These are phyloP conservation scores for Ceratobasidium theobromae DNA, from an alignment of 1,284 basidiomycete genomes.

Conservation along the genomic window DNA sequence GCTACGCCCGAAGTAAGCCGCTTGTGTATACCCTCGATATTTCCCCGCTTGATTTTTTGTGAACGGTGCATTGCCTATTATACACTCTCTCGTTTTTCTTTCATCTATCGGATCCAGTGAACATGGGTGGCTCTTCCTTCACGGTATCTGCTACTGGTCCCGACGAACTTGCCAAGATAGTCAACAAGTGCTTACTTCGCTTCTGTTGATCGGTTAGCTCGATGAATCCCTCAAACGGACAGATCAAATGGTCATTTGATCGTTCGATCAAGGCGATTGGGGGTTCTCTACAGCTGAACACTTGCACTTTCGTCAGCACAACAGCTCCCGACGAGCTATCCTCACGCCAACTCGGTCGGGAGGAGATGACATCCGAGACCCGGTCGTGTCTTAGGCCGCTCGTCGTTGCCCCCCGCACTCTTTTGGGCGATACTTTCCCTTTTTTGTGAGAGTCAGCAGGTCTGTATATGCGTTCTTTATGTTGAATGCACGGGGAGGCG, in stretches of 20 bases:
- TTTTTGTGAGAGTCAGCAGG: neutral
- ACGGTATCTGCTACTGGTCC: neutral
- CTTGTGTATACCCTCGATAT: too few species aligned
- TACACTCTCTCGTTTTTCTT: neutral
- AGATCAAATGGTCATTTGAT: neutral
- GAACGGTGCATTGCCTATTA: neutral
- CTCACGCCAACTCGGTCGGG: neutral
- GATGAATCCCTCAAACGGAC: neutral
- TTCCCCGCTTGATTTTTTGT: too few species aligned
- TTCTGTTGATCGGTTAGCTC: neutral
- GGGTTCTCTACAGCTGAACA: neutral
- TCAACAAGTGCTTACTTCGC: neutral
- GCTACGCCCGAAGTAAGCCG: too few species aligned
- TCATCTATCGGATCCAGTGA: neutral
- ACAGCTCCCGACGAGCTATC: neutral
- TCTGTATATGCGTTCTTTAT: neutral
- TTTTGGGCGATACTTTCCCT: neutral
- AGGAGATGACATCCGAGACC: neutral
- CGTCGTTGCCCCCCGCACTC: neutral
- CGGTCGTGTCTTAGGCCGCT: neutral
- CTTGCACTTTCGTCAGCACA: neutral
- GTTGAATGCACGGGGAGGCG: neutral
- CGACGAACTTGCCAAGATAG: neutral
- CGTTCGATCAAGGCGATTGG: neutral
- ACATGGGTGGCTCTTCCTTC: neutral